Evolutionary conservation across 805 yeast species (phyloP).

Genomic region (Monosporozyma servazzii): DNA sequence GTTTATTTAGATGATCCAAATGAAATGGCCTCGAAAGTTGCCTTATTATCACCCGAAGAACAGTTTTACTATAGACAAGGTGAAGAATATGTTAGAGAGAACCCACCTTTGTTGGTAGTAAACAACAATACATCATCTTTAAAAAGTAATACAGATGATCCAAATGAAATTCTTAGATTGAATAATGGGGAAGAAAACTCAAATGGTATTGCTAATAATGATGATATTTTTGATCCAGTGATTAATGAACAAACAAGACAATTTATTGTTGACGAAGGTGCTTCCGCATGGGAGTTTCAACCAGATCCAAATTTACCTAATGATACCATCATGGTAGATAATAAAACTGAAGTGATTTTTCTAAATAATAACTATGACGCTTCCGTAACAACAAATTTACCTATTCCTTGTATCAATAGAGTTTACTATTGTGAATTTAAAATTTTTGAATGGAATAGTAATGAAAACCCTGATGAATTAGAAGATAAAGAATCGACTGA

Average conservation of each 20-base stretch:
- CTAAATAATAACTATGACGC: conserved; percentile 49
- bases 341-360: conserved; percentile 54
- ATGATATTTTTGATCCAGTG: conserved; percentile 25
- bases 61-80: conserved; percentile 34
- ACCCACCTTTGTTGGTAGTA: conserved; percentile 38
- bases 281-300: conserved; percentile 80
- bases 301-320: conserved; percentile 45
- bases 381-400: conserved; percentile 71
- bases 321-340: conserved; percentile 52
- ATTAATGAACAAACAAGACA: conserved; percentile 28
- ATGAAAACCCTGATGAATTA: conserved; percentile 16
- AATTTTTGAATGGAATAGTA: conserved; percentile 56
- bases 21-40: conserved; percentile 49
- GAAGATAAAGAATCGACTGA: conserved; percentile 24
- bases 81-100: conserved; percentile 30
- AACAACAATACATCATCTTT: not conserved
- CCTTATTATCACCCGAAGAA: conserved; percentile 41
- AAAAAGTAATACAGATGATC: conserved; percentile 5
- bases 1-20: conserved; percentile 59
- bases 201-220: not conserved
- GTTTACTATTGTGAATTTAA: conserved; percentile 87
- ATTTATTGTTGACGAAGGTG: conserved; percentile 79
- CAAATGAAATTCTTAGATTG: not conserved
- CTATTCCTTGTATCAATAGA: conserved; percentile 72
- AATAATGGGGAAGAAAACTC: not conserved